Evolutionary conservation across 805 yeast genomes (phyloP), one percentile per base, ranked within the genome.

Genomic region (Candida schatavii): DNA sequence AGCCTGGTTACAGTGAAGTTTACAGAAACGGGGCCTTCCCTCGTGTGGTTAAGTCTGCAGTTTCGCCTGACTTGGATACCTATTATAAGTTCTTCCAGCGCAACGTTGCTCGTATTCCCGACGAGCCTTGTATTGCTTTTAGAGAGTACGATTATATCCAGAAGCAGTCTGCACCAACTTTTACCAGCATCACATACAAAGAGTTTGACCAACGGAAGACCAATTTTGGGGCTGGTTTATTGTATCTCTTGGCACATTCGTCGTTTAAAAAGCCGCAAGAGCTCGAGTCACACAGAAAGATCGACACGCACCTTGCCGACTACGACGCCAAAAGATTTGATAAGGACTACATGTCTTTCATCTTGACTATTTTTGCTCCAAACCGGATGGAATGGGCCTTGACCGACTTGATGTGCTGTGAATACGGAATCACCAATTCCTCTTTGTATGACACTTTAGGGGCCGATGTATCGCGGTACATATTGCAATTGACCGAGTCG

Each of bases 171-270:
- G 56, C 52, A 14, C 61, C 67, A 18, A 40, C 54, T 26, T 83
- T 71, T 62, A 59, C 69, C 3, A 70, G 64, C 53, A 64, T 72
- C 32, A 57, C 75, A 2, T 82, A 70, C 51, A 51, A 45, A 4
- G 57, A 68, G 40, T 68, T 77, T 20, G 68, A 70, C 14, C 47
- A 55, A 22, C 63, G 78, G 44, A 70, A 78, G 39, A 60, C 62
- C 30, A 51, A 66, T 39, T 64, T 80, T 22, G 89, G 86, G 4
- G 58, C 83, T 10, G 89, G 88, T 18, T 50, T 46, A 46, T 53
- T 35, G 47, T 50, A 50, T 38, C 54, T 72, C 27, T 76, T 79
- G 25, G 47, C 41, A 23, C 48, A 51, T 31, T 56, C 57, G 31
- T 59, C 58, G 3, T 59, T 44, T 39, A 43, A 52, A 39, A 42